Conservation (phyloP, 495 filamentous ascomycete species). For the Tuber calosporum region DNA sequence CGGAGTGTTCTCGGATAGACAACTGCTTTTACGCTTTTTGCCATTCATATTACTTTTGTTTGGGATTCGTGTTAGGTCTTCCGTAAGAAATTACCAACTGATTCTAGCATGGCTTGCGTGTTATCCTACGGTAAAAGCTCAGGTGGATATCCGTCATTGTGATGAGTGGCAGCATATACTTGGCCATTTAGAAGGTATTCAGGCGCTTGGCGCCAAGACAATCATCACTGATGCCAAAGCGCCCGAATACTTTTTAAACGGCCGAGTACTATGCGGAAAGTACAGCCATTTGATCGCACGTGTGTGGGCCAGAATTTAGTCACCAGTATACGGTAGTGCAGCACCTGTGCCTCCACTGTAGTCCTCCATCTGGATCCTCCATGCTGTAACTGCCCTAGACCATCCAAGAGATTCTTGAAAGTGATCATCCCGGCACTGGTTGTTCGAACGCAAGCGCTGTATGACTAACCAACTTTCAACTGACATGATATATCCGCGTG, state of each 20-base stretch:
- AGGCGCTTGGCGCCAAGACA: constrained; percentile 10
- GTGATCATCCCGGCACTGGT: neutral
- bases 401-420: neutral
- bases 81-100: neutral
- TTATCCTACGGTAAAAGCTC: neutral
- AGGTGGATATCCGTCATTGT: neutral
- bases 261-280: neutral
- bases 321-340: too few species aligned
- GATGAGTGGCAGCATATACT: neutral
- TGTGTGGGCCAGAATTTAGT: neutral
- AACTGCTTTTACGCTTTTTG: neutral
- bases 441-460: neutral
- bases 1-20: neutral
- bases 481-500: neutral
- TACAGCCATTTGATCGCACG: neutral
- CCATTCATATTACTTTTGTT: neutral
- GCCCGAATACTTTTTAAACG: neutral
- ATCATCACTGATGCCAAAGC: neutral
- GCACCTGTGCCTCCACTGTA: neutral
- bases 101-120: neutral
- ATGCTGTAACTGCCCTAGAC: neutral
- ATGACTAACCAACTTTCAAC: neutral
- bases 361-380: neutral
- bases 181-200: constrained; percentile 6
- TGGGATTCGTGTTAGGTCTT: neutral